Evolutionary conservation across 805 yeast genomes (phyloP), one percentile per base, ranked within the genome.

Genomic region (Wickerhamomyces hampshirensis): DNA sequence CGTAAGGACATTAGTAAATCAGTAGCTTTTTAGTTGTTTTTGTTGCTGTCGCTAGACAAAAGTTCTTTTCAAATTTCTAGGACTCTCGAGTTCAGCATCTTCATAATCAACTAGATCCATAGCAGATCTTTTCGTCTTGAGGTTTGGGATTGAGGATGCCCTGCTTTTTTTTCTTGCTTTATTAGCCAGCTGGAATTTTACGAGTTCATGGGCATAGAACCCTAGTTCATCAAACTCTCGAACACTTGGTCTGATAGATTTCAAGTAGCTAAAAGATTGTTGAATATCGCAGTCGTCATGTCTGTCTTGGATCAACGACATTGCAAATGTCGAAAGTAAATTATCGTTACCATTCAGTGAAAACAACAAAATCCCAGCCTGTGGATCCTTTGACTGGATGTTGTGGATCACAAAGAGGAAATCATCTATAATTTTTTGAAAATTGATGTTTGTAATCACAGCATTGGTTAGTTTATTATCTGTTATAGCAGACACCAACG

Each of bases 301-400:
- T 1, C 43, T 14, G 13, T 54, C 54, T 26, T 47, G 46, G 23
- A 54, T 43, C 23, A 39, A 48, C 5, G 55, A 39, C 23, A 53
- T 24, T 0, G 48, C 50, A 31, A 54, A 53, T 6, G 51, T 40
- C 4, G 47, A 30, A 2, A 53, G 18, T 31, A 53, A 18, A 35
- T 54, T 54, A 26, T 54, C 59, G 33, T 54, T 54, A 26, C 59
- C 59, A 33, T 54, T 54, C 18, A 54, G 28, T 1, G 58, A 53
- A 27, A 54, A 54, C 18, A 54, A 17, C 13, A 54, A 24, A 10
- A 54, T 42, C 10, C 58, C 58, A 12, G 50, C 50, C 5, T 46
- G 39, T 28, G 56, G 53, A 28, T 51, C 55, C 18, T 41, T 44
- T 19, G 33, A 31, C 30, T 50, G 48, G 3, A 51, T 51, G 17